Evolutionary conservation across 371 early-diverging fungal genomes (phyloP).

Genomic region (Sporodiniella umbellata): DNA sequence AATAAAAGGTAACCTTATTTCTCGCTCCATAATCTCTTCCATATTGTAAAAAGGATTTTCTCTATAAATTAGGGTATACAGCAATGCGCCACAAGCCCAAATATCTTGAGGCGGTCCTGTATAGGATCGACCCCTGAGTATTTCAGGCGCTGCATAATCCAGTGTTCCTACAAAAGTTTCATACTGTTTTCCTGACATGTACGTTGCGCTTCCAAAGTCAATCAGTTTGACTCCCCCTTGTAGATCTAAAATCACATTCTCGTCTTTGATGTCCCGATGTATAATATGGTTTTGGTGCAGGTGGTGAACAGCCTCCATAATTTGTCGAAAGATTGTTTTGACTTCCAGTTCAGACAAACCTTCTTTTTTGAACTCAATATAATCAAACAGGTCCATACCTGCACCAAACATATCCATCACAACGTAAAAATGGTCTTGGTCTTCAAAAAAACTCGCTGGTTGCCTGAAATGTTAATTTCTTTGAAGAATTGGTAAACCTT

Average conservation of each 20-base stretch:
- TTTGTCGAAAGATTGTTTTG: slow-evolving; percentile 58
- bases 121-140: slow-evolving; percentile 59
- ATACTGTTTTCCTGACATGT: slow-evolving; percentile 48
- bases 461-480: background rate
- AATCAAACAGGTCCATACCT: slow-evolving; percentile 76
- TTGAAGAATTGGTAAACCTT: slow-evolving; percentile 19
- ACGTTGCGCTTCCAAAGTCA: slow-evolving; percentile 72
- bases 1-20: slow-evolving; percentile 13
- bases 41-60: slow-evolving; percentile 28
- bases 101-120: slow-evolving; percentile 73
- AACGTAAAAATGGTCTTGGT: slow-evolving; percentile 65
- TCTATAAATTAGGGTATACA: slow-evolving; percentile 72
- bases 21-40: slow-evolving; percentile 17
- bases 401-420: slow-evolving; percentile 61
- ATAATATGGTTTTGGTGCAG: slow-evolving; percentile 69
- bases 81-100: slow-evolving; percentile 76
- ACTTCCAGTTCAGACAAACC: slow-evolving; percentile 55
- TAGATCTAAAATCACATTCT: slow-evolving; percentile 69
- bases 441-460: slow-evolving; percentile 60
- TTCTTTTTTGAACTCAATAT: slow-evolving; percentile 58
- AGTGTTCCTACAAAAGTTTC: slow-evolving; percentile 70
- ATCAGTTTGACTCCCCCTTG: slow-evolving; percentile 52
- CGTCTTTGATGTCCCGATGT: slow-evolving; percentile 80
- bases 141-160: slow-evolving; percentile 69
- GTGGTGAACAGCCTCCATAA: slow-evolving; percentile 64